Evolutionary conservation across 169 alveolate species (phyloP), one percentile per base, ranked within the genome.

Genomic region (Neospora caninum): DNA sequence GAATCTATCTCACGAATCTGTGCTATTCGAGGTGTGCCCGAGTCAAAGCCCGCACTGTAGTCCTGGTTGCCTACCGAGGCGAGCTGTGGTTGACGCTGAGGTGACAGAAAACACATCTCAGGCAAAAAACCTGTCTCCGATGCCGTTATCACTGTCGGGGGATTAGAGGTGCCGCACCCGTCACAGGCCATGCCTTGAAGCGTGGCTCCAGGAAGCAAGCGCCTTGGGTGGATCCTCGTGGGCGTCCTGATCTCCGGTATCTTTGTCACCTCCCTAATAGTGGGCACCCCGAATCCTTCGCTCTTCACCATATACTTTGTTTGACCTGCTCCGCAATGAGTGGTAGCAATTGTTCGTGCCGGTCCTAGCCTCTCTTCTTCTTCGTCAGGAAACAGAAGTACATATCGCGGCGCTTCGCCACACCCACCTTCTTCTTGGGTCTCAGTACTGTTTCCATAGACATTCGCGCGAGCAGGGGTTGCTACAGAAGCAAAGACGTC

Each of bases 321-420:
- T 64, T 64, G 34, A 22, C 73, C n/a, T 22, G 25, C 4, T 64
- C 73, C 73, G 1, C 31, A 27, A 0, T 9, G 73, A 7, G n/a
- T 64, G 73, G 73, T 1, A 64, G 20, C 1, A 1, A 4, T 27
- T 4, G 34, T 64, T 64, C 31, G 25, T 29, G 73, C 73, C 4
- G 4, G 73, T 64, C 73, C 73, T 16, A 64, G 31, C 20, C 73
- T 64, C 73, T 64, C 73, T 4, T 64, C 86, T 38, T 78, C 45
- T 78, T 78, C 86, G n/a, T 78, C 86, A n/a, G 86, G 86, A n/a
- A 78, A 78, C 42, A 78, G n/a, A 0, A 78, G 45, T 18, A 78
- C 86, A 38, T 78, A 78, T 43, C 86, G 86, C 39, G 45, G 86
- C 42, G 39, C 49, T 0, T 16, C 86, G 42, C 86, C 86, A n/a